These are phyloP conservation scores for Metschnikowia borealis DNA, from an alignment of 805 yeast species.

Conservation along the genomic window DNA sequence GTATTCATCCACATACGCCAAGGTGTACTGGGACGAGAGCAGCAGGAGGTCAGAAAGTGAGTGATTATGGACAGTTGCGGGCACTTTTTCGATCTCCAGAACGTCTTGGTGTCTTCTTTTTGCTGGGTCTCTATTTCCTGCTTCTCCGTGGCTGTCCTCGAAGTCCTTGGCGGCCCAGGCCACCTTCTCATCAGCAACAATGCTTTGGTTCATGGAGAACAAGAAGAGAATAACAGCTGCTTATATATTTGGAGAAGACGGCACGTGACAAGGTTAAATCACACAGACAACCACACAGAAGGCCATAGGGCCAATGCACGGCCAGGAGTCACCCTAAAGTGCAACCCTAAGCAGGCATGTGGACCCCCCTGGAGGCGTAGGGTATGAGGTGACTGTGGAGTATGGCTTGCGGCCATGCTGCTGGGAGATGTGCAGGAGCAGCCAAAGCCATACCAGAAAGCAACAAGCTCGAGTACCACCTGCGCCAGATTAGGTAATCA, in stretches of 20 bases:
- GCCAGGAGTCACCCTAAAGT: too few relatives aligned
- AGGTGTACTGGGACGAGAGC: constrained; percentile 15
- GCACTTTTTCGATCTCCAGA: neutral
- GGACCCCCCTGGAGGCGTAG: neutral
- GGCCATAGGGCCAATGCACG: too few relatives aligned
- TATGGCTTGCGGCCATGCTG: neutral
- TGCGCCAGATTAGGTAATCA: too few relatives aligned
- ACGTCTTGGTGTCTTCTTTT: too few relatives aligned
- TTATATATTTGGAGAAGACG: neutral
- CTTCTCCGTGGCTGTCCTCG: neutral
- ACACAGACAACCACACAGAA: too few relatives aligned
- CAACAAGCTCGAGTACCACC: too few relatives aligned
- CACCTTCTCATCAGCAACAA: neutral
- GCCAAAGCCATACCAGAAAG: too few relatives aligned
- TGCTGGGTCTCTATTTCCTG: too few relatives aligned
- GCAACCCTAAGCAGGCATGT: too few relatives aligned
- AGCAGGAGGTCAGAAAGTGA: neutral
- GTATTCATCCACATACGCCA: constrained; percentile 27
- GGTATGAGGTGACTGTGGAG: neutral
- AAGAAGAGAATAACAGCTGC: neutral
- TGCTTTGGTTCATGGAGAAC: neutral
- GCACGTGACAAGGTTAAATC: neutral
- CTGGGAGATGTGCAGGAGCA: neutral
- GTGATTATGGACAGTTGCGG: neutral
- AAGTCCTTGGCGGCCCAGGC: neutral